Evolutionary conservation across 441 rosid genomes (phyloP).

Genomic region (Mallotus japonicus): DNA sequence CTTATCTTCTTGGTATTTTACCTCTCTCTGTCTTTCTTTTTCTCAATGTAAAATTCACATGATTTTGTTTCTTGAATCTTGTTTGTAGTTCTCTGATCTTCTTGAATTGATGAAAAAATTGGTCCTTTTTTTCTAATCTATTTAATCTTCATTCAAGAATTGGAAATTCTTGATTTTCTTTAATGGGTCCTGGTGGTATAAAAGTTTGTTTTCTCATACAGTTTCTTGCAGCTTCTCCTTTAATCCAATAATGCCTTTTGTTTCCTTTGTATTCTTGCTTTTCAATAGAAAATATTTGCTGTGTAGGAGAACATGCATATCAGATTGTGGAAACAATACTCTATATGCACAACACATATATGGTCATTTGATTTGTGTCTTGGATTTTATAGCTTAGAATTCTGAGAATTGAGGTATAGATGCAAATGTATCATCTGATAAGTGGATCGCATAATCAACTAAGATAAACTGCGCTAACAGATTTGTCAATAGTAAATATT

Average conservation of each 20-base stretch:
- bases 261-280: neutral
- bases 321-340: too few species aligned
- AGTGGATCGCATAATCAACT: neutral
- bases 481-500: too few species aligned
- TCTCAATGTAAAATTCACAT: neutral
- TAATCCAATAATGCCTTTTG: too few species aligned
- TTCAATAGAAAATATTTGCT: neutral
- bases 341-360: too few species aligned
- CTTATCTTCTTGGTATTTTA: constrained; percentile 47
- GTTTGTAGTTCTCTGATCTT: neutral
- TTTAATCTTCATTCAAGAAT: neutral
- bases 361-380: too few species aligned
- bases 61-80: neutral
- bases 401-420: neutral
- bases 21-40: neutral
- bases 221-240: neutral
- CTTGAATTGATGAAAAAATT: neutral
- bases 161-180: neutral
- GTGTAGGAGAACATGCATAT: too few species aligned
- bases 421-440: constrained; percentile 2
- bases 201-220: too few species aligned
- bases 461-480: neutral
- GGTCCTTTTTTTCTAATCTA: neutral
- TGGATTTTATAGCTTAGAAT: too few species aligned
- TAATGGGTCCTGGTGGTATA: neutral